phyloP scores from a whole-genome alignment of 108 stramenopile species.

The Stephanodiscus minutulus region DNA sequence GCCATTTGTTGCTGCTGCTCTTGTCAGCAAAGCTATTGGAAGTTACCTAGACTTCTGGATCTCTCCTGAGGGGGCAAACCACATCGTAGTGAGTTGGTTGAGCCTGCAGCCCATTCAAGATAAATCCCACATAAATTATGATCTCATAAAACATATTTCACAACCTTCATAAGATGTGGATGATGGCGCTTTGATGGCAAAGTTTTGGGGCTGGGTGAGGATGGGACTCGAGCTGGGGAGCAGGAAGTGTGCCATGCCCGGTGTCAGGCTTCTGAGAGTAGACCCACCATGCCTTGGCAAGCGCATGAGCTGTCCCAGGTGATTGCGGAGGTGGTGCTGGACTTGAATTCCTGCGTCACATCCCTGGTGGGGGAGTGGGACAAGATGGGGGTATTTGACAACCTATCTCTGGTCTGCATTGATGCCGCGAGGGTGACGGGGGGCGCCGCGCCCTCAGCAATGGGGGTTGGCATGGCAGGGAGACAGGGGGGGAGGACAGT shows the following conservation, averaged over 20 bases:
- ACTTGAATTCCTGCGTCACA: constrained; percentile 78
- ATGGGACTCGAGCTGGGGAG: constrained; percentile 77
- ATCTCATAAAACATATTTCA: no score
- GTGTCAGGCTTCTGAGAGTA: constrained; percentile 72
- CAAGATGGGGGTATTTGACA: constrained; percentile 87
- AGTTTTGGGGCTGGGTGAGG: constrained; percentile 83
- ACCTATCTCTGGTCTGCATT: constrained; percentile 82
- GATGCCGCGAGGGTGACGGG: constrained; percentile 78
- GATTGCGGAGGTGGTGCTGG: constrained; percentile 74
- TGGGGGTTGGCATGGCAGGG: no score
- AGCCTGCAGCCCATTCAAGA: no score
- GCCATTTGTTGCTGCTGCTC: no score
- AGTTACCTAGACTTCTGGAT: no score
- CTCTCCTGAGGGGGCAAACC: no score
- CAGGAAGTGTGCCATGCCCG: constrained; percentile 27
- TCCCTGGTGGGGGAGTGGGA: constrained; percentile 93
- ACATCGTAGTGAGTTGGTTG: no score
- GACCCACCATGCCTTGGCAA: constrained; percentile 86
- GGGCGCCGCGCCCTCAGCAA: constrained; percentile 51
- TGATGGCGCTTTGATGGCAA: constrained; percentile 52
- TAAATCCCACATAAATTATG: no score
- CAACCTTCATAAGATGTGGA: no score
- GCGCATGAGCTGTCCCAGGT: constrained; percentile 74
- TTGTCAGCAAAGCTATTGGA: no score
- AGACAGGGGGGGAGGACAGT: constrained; percentile 52